Evolutionary conservation across 805 yeast species (phyloP).

Genomic region (Candida maesae): DNA sequence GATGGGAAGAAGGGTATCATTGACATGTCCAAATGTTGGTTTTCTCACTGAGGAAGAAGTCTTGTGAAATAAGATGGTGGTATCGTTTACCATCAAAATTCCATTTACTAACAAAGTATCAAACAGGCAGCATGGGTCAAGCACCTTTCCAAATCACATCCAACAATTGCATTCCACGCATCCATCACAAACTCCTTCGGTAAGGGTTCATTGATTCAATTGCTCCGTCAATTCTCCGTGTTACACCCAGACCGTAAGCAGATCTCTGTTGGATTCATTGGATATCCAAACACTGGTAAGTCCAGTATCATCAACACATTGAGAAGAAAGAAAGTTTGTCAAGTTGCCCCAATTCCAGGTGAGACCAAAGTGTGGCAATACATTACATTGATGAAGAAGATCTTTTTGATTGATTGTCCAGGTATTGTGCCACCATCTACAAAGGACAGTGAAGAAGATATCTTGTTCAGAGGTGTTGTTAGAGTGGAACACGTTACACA

Average conservation of each 20-base stretch:
- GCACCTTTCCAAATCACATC: conserved; percentile 83
- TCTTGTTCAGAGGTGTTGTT: conserved; percentile 93
- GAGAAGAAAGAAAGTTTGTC: conserved; percentile 92
- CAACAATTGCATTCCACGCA: conserved; percentile 97
- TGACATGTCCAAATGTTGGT: too few relatives aligned
- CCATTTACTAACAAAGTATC: conserved; percentile 20
- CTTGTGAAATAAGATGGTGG: too few relatives aligned
- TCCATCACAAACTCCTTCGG: conserved; percentile 97
- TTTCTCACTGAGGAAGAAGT: too few relatives aligned
- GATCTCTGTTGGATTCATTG: conserved; percentile 95
- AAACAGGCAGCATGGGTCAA: conserved; percentile 98
- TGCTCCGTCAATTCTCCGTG: conserved; percentile 87
- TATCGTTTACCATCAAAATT: background rate
- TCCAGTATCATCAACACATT: conserved; percentile 93
- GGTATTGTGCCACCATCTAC: conserved; percentile 97
- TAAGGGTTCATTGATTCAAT: conserved; percentile 92
- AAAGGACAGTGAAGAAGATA: conserved; percentile 87
- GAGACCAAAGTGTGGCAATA: conserved; percentile 99
- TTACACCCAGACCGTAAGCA: conserved; percentile 92
- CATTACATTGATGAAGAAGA: conserved; percentile 93
- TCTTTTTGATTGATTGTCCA: conserved; percentile 95
- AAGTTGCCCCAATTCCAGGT: conserved; percentile 98
- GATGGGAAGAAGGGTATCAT: too few relatives aligned
- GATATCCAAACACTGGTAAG: conserved; percentile 98
- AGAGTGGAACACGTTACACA: conserved; percentile 96